Conservation (phyloP, 164 flowering plant species). For the Cinnamomum micranthum region DNA sequence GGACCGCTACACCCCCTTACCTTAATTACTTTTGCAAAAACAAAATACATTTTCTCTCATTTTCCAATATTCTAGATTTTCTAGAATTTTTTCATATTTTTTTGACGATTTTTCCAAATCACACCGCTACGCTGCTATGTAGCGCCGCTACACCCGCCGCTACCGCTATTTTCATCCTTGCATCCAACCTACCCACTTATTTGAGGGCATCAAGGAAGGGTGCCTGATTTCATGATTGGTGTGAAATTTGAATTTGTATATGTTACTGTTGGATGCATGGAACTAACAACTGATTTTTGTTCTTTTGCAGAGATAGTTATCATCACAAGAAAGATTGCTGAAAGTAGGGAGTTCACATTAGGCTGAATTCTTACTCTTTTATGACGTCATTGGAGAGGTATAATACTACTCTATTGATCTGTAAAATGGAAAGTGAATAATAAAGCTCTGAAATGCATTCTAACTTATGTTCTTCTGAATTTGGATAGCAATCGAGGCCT, state of each 20-base stretch:
- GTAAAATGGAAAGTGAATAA: slow-evolving; percentile 12
- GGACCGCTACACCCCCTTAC: no score
- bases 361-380: slow-evolving; percentile 16
- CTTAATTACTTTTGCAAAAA: no score
- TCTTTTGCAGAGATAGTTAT: slow-evolving; percentile 20
- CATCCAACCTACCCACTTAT: background rate
- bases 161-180: no score
- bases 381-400: slow-evolving; percentile 20
- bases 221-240: background rate
- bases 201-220: background rate
- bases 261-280: background rate
- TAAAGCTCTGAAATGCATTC: slow-evolving; percentile 1
- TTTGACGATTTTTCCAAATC: no score
- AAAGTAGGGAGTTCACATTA: slow-evolving; percentile 1
- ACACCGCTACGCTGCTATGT: no score
- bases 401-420: slow-evolving; percentile 6
- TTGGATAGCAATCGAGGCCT: no score
- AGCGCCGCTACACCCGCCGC: no score
- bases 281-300: no score
- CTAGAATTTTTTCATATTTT: no score
- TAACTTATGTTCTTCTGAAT: background rate
- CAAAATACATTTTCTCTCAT: no score
- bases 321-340: background rate
- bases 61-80: no score
- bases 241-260: background rate